Evolutionary conservation across 495 filamentous ascomycete species (phyloP).

Genomic region (Annulohypoxylon moriforme): DNA sequence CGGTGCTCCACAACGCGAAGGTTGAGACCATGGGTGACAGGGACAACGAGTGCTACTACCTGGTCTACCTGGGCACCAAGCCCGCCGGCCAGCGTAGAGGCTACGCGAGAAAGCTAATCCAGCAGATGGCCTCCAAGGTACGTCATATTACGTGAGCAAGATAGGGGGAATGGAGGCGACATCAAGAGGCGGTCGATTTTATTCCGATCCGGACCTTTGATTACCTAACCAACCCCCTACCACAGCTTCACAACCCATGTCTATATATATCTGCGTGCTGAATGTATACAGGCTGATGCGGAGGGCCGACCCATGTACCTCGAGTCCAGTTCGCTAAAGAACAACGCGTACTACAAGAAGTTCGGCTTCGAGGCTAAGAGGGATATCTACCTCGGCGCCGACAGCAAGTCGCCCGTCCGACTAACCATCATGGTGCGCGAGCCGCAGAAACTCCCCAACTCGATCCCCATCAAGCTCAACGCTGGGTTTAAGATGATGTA

Average conservation of each 20-base stretch:
- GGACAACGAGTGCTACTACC: slow-evolving; percentile 75
- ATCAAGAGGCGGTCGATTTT: slow-evolving; percentile 8
- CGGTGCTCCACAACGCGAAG: slow-evolving; percentile 79
- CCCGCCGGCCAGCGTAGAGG: slow-evolving; percentile 72
- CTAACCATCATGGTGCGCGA: slow-evolving; percentile 83
- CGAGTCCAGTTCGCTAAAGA: slow-evolving; percentile 75
- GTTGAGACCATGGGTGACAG: slow-evolving; percentile 69
- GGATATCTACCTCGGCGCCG: slow-evolving; percentile 67
- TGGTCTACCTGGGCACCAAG: slow-evolving; percentile 82
- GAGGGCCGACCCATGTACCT: slow-evolving; percentile 75
- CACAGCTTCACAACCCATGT: not conserved
- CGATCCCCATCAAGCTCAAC: slow-evolving; percentile 51
- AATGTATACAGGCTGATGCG: slow-evolving; percentile 66
- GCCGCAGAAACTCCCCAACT: slow-evolving; percentile 57
- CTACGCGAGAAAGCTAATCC: slow-evolving; percentile 74
- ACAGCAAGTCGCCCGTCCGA: slow-evolving; percentile 68
- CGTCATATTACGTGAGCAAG: slow-evolving; percentile 35
- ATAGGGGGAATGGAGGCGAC: not conserved
- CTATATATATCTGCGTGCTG: slow-evolving; percentile 19
- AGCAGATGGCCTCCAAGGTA: slow-evolving; percentile 71
- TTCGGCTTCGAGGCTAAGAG: slow-evolving; percentile 72
- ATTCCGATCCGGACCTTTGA: not conserved
- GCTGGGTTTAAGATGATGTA: slow-evolving; percentile 43
- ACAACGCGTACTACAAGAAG: slow-evolving; percentile 74
- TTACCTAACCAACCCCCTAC: not conserved